Conservation (phyloP, 345 rosid species). For the Syzygium aqueum region DNA sequence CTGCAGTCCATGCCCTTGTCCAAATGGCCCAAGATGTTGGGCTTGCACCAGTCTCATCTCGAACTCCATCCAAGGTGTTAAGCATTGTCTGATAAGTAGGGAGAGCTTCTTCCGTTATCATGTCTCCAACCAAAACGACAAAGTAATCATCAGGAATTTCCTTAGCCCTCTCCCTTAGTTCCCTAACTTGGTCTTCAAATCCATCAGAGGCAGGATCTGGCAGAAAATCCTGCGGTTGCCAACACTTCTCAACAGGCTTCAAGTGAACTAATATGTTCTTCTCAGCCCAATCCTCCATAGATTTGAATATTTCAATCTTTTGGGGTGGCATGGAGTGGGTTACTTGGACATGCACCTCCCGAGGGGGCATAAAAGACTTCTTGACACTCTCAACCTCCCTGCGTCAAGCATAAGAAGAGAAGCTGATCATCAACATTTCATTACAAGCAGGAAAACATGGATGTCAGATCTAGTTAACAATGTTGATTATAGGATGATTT, state of each 20-base stretch:
- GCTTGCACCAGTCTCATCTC: slow-evolving; percentile 88
- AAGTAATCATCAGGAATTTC: slow-evolving; percentile 91
- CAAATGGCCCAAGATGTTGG: slow-evolving; percentile 64
- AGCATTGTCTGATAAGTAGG: slow-evolving; percentile 80
- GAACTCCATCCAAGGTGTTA: slow-evolving; percentile 67
- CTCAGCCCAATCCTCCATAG: slow-evolving; percentile 87
- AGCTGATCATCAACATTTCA: background rate
- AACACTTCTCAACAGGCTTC: slow-evolving; percentile 85
- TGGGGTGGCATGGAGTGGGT: slow-evolving; percentile 90
- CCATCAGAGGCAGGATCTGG: slow-evolving; percentile 81
- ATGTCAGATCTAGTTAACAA: background rate
- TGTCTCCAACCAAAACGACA: slow-evolving; percentile 76
- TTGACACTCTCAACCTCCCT: slow-evolving; percentile 71
- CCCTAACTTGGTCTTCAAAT: slow-evolving; percentile 81
- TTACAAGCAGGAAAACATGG: background rate
- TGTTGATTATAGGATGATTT: background rate
- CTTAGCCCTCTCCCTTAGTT: slow-evolving; percentile 76
- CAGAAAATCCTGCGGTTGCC: slow-evolving; percentile 97
- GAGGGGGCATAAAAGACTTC: slow-evolving; percentile 80
- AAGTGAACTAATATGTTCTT: slow-evolving; percentile 56
- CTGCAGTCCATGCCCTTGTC: slow-evolving; percentile 73
- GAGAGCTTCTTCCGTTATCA: slow-evolving; percentile 86
- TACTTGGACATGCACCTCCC: slow-evolving; percentile 77
- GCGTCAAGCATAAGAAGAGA: slow-evolving; percentile 5
- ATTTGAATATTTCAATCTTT: slow-evolving; percentile 87